These are phyloP conservation scores for Tulasnella sp. DNA, from an alignment of 768 basidiomycete species.

Conservation along the genomic window DNA sequence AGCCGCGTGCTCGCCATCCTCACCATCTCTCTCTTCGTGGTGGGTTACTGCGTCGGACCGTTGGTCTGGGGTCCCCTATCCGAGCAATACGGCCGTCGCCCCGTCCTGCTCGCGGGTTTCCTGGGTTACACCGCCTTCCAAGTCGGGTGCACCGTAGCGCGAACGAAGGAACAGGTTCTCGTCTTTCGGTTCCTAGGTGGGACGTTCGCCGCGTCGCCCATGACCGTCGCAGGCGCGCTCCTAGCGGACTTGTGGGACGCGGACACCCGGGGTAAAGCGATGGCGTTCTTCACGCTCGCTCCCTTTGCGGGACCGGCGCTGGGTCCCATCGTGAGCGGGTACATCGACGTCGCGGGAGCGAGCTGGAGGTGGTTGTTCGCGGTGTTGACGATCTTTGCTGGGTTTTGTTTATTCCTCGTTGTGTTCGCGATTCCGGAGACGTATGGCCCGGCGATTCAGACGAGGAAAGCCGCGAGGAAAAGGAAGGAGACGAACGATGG, in stretches of 20 bases:
- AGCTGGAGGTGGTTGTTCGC: slow-evolving; percentile 21
- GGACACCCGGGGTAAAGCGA: slow-evolving; percentile 18
- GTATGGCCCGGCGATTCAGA: neutral
- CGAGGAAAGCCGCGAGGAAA: slow-evolving; percentile 6
- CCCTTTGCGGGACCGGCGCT: slow-evolving; percentile 20
- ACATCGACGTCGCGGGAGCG: slow-evolving; percentile 8
- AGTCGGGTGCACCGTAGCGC: slow-evolving; percentile 27
- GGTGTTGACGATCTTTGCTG: slow-evolving; percentile 20
- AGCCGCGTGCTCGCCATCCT: slow-evolving; percentile 8
- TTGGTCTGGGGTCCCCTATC: slow-evolving; percentile 23
- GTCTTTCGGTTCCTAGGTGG: slow-evolving; percentile 20
- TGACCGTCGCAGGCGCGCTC: slow-evolving; percentile 18
- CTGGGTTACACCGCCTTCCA: slow-evolving; percentile 20
- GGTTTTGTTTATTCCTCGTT: slow-evolving; percentile 1
- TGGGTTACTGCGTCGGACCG: slow-evolving; percentile 24
- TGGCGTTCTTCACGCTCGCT: slow-evolving; percentile 15
- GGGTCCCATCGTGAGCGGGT: slow-evolving; percentile 20
- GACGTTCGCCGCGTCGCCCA: slow-evolving; percentile 18
- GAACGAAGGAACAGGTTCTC: slow-evolving; percentile 27
- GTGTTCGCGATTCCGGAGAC: slow-evolving; percentile 19
- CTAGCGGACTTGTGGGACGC: slow-evolving; percentile 22
- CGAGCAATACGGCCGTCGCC: slow-evolving; percentile 27
- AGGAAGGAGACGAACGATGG: slow-evolving; percentile 15
- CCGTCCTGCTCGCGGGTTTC: slow-evolving; percentile 27
- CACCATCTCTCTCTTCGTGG: slow-evolving; percentile 13